These are phyloP conservation scores for Coprinopsis sp. DNA, from an alignment of 768 basidiomycete genomes.

Conservation along the genomic window DNA sequence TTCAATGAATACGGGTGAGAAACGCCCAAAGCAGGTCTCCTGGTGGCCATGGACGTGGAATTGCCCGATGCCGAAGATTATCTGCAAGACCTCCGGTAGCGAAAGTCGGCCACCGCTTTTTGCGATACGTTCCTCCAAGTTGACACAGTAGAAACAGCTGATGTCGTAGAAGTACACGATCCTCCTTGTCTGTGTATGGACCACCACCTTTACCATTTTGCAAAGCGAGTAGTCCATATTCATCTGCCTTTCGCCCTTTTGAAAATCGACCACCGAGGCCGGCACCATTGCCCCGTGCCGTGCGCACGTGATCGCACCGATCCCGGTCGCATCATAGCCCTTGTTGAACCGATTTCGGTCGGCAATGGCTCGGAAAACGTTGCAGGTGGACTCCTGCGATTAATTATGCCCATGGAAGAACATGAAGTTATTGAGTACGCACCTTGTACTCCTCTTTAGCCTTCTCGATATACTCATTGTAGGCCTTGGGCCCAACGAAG, in stretches of 20 bases:
- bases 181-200: neutral
- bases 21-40: constrained; percentile 20
- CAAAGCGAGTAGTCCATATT: constrained; percentile 21
- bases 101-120: neutral
- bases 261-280: constrained; percentile 13
- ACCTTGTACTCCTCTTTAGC: no score
- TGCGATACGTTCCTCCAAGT: constrained; percentile 1
- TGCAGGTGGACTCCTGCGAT: neutral
- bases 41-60: constrained; percentile 30
- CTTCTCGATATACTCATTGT: constrained; percentile 6
- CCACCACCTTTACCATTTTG: constrained; percentile 9
- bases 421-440: no score
- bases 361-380: neutral
- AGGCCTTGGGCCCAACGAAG: constrained; percentile 4
- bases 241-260: constrained; percentile 21
- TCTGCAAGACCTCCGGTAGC: neutral
- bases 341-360: neutral
- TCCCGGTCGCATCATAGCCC: no score
- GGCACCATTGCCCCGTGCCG: constrained; percentile 19
- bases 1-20: constrained; percentile 19
- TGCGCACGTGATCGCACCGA: constrained; percentile 12
- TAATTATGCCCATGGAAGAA: constrained; percentile 2
- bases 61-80: constrained; percentile 18
- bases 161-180: constrained; percentile 17
- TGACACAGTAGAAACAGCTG: constrained; percentile 13